Percentiles rank a stretch among this genome's conserved stretches.
Conservation (phyloP, 1,139 yeast species). For the Taiozyma sp. region DNA sequence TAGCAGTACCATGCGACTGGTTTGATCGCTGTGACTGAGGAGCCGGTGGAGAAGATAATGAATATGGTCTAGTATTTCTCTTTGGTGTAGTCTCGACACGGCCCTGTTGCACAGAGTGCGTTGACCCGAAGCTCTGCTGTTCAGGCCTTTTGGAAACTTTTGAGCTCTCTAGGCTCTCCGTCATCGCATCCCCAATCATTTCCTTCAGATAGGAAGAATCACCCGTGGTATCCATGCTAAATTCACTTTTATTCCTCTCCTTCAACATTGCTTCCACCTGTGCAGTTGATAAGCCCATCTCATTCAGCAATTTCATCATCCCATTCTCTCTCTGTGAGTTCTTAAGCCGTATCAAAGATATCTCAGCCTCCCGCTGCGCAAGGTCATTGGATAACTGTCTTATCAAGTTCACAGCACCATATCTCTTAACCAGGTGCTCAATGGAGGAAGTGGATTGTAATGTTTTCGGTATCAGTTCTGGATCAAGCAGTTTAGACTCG, state of each 20-base stretch:
- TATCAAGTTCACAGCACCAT: conserved; percentile 40
- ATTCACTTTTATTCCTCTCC: conserved; percentile 7
- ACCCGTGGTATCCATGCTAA: neutral
- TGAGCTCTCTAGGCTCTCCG: conserved; percentile 10
- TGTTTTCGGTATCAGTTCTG: conserved; percentile 31
- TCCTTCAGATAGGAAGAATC: conserved; percentile 16
- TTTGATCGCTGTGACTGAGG: conserved; percentile 1
- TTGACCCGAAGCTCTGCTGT: neutral
- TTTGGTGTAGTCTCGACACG: conserved; percentile 1
- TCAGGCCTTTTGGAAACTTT: neutral
- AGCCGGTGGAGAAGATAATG: conserved; percentile 13
- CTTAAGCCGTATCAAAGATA: conserved; percentile 36
- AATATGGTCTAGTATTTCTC: conserved; percentile 11
- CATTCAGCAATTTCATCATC: conserved; percentile 37
- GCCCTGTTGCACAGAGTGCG: neutral
- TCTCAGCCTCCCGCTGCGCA: conserved; percentile 45
- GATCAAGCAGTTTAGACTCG: conserved; percentile 2
- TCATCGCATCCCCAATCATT: conserved; percentile 29
- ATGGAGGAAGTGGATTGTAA: conserved; percentile 32
- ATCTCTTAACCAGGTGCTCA: conserved; percentile 33
- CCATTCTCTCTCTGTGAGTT: conserved; percentile 42
- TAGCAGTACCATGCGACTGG: neutral
- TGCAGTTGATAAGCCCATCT: conserved; percentile 40
- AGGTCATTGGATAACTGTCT: conserved; percentile 46
- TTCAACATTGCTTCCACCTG: conserved; percentile 39